Evolutionary conservation across 1,284 basidiomycete genomes (phyloP).

Genomic region (Microbotryum silenes-acaulis): DNA sequence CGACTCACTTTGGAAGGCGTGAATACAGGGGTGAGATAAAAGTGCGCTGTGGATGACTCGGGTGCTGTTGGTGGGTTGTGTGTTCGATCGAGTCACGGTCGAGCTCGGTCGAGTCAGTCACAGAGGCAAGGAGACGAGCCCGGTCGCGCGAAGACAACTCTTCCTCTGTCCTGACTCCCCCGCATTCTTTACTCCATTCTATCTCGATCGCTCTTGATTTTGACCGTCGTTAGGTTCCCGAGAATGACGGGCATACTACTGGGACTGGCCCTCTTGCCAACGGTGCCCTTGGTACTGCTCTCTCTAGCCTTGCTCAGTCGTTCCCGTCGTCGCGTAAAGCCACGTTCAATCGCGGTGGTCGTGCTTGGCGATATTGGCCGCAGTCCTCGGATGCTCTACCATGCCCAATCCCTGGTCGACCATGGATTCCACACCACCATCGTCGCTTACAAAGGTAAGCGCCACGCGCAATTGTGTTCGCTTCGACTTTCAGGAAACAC

Average conservation of each 20-base stretch:
- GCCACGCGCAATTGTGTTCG: background rate
- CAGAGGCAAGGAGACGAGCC: too few relatives aligned
- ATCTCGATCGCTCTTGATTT: too few relatives aligned
- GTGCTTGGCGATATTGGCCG: constrained; percentile 94
- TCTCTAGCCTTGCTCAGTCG: background rate
- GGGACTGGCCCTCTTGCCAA: background rate
- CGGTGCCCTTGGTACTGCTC: background rate
- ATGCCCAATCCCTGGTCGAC: constrained; percentile 81
- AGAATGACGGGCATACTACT: background rate
- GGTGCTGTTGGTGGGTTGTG: too few relatives aligned
- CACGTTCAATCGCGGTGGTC: constrained; percentile 62
- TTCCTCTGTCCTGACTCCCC: background rate
- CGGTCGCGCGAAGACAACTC: background rate
- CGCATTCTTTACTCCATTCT: background rate
- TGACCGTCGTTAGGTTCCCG: too few relatives aligned
- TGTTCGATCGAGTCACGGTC: too few relatives aligned
- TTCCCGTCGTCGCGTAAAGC: background rate
- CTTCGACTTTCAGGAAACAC: background rate
- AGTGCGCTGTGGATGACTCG: too few relatives aligned
- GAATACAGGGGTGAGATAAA: background rate
- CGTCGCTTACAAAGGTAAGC: constrained; percentile 72
- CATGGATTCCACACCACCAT: constrained; percentile 71
- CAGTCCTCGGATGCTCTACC: constrained; percentile 98
- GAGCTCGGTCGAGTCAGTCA: too few relatives aligned
- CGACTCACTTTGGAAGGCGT: background rate